Base-by-base conservation (phyloP, 2,329 filamentous ascomycete species). In the Didymella lethalis region DNA sequence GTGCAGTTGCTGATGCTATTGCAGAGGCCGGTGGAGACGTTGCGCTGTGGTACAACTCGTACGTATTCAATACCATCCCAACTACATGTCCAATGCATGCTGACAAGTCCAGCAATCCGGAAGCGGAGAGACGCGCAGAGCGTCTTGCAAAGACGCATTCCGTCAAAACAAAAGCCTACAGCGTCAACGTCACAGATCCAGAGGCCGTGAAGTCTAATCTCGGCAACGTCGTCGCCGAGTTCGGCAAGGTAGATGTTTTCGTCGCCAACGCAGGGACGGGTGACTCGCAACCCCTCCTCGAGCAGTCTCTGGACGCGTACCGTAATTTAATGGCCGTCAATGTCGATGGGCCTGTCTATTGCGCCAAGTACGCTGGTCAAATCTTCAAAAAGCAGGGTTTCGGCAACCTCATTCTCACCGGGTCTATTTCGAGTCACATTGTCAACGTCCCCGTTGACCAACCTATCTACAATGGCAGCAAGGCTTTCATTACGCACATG, bases 391-490 rank as follows among this genome's bases (percentile, higher is more conserved):
- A 68, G 26, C 78, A 81, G 48, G 77, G 78, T 3, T 78, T 75
- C 14, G 87, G 87, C 29, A 85, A 82, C 62, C 81, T 89, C 66
- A 84, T 90, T 74, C 86, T 89, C 68, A 90, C 87, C 2, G 82
- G 86, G 2, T 84, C 80, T 54, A 89, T 94, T 87, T 90, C 90
- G 57, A 49, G 46, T 28, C 86, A 86, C 76, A 87, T 93, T 64
- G 90, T 93, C 82, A 93, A 94, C 83, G 92, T 90, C 78, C 91
- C 87, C 3, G 85, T 88, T 66, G 86, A 88, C 71, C 87, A 89
- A 54, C 67, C 69, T 0, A 73, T 74, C 10, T 76, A 75, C 64
- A 76, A 76, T 55, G 72, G 68, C 28, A 66, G 86, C 59, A 89
- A 89, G 78, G 86, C 87, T 2, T 86, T 85, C 53, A 86, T 85